Evolutionary conservation across 2,329 filamentous ascomycete genomes (phyloP), one percentile per base, ranked within the genome.

Genomic region (Fulvia fulva): DNA sequence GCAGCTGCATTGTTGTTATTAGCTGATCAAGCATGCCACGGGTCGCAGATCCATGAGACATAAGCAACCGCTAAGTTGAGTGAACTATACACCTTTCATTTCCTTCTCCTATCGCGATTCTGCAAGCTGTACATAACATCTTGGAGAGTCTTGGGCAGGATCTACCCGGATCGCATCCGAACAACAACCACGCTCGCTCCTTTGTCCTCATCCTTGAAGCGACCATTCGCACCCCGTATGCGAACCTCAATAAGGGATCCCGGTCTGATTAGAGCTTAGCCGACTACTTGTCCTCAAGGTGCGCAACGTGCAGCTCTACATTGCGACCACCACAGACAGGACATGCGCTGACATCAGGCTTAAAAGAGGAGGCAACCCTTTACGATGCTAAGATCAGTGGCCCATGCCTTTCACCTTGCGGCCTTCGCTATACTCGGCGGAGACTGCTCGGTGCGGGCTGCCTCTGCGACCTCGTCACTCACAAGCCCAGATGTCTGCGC

Each of bases 341-440:
- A 22, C 52, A 57, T 61, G 61, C 61, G 58, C 61, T 63, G 58
- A 63, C 61, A 59, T 59, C 30, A 54, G 61, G 51, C 54, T 63
- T 59, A 58, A 52, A 51, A 52, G 56, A 54, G 50, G 34, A 41
- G 25, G 49, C 21, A 32, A 59, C 44, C 52, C 53, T 37, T 32
- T 53, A 62, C 41, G 32, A 71, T 68, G 68, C 62, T 63, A 53
- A 65, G 58, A 47, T 60, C 65, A 8, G 57, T 61, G 37, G 58
- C 57, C 28, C 53, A 54, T 12, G 61, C 67, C 41, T 86, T 87
- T 73, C 87, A 83, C 71, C 76, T 87, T 57, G 84, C 84, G 56
- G 77, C 85, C 63, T 86, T 87, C 69, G 77, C 82, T 65, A 77
- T 87, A 66, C 76, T 85, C 61, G 75, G 76, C 49, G 58, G 57